phyloP scores from a whole-genome alignment of 2,329 filamentous ascomycete species.

The Colletotrichum echinochloae region DNA sequence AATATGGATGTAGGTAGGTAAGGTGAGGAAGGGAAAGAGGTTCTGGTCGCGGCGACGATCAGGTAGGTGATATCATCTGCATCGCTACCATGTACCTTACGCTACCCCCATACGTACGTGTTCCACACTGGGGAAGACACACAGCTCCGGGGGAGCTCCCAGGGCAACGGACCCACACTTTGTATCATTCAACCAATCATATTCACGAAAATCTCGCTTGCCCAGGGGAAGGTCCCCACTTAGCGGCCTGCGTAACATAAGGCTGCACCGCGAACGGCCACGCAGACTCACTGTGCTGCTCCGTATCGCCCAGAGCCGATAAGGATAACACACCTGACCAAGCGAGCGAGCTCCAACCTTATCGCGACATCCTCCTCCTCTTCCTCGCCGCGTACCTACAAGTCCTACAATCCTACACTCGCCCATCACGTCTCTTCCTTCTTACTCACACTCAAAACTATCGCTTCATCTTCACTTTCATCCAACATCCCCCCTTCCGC shows the following conservation, averaged over 20 bases:
- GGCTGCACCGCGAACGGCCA: constrained; percentile 31
- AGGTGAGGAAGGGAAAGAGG: not conserved
- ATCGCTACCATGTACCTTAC: not conserved
- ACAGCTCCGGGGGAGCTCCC: constrained; percentile 27
- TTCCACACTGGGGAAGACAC: constrained; percentile 16
- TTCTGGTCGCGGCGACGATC: constrained; percentile 14
- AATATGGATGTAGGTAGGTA: not conserved
- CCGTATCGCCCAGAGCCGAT: constrained; percentile 13
- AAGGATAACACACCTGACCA: constrained; percentile 37
- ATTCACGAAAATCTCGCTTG: not conserved
- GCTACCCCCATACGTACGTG: too few species aligned
- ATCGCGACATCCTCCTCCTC: constrained; percentile 40
- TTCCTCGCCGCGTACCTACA: not conserved
- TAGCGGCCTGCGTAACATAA: constrained; percentile 26
- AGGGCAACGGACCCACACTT: not conserved
- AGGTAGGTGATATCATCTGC: constrained; percentile 18
- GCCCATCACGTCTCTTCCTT: constrained; percentile 7
- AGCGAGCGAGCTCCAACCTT: constrained; percentile 27
- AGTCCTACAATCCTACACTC: not conserved
- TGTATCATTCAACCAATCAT: constrained; percentile 3
- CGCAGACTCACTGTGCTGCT: not conserved
- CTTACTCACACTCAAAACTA: too few species aligned
- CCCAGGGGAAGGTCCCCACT: constrained; percentile 27
- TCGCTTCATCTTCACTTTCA: not conserved
- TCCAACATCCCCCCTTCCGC: not conserved